Base-by-base conservation (phyloP, 805 yeast species). In the Yamadazyma sp. region DNA sequence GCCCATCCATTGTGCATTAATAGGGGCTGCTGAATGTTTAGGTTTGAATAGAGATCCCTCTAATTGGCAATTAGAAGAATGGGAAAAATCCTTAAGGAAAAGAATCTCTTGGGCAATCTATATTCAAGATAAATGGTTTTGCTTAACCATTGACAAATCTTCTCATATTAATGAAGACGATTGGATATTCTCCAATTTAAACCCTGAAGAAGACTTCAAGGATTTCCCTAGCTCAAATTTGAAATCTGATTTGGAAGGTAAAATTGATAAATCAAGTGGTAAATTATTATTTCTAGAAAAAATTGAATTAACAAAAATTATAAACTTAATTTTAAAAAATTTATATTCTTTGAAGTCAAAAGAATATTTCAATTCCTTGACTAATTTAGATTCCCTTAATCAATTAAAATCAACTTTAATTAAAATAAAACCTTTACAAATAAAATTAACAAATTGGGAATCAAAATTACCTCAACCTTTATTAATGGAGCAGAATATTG, bases 21-120 rank as follows among this genome's bases (percentile, higher is more conserved):
- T 85, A 7, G 85, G 95, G 0, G 60, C 87, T 13, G 81, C 96
- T 1, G 96, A 89, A 56, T 94, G 88, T 47, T 63, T 91, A 10
- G 97, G 97, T 0, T 64, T 91, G 8, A 95, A 95, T 1, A 67
- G 86, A 11, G 91, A 88, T 53, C 88, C 97, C 49, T 78, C 80
- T 40, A 73, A 73, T 44, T 91, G 98, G 98, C 79, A 83, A 49
- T 62, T 91, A 22, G 97, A 97, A 0, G 78, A 80, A 47, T 91
- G 97, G 97, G 98, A 91, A 53, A 71, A 93, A 30, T 91, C 94
- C 7, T 60, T 91, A 30, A 70, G 98, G 34, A 76, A 86, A 47
- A 69, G 97, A 39, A 60, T 91, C 28, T 95, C 96, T 0, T 91
- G 98, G 98, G 96, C 96, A 0, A 89, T 88, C 1, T 91, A 78